Conservation (phyloP, 345 rosid genomes). For the Lepidium didymum region DNA sequence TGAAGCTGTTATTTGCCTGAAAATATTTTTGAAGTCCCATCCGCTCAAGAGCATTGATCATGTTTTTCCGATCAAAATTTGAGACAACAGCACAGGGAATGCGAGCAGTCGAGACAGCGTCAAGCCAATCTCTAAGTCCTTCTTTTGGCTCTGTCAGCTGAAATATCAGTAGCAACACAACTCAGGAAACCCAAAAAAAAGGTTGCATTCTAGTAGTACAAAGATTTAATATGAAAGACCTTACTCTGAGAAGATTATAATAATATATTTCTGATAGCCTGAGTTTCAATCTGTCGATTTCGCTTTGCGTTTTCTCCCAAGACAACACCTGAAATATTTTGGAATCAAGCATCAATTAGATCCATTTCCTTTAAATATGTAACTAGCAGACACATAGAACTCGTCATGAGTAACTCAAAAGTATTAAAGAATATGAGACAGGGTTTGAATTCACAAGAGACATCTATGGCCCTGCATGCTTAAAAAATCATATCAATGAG, state of each 20-base stretch:
- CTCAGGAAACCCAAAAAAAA: not conserved
- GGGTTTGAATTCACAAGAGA: not conserved
- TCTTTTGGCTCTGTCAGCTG: conserved; percentile 68
- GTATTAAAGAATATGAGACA: not conserved
- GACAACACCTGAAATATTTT: conserved; percentile 51
- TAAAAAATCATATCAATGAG: not conserved
- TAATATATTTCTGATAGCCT: conserved; percentile 64
- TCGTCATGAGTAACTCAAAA: not conserved
- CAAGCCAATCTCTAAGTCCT: conserved; percentile 86
- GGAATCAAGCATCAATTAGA: not conserved
- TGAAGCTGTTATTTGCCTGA: conserved; percentile 44
- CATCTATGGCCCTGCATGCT: not conserved
- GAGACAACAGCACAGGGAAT: conserved; percentile 97
- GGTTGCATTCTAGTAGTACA: not conserved
- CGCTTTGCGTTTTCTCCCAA: conserved; percentile 58
- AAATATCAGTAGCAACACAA: not conserved
- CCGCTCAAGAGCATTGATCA: conserved; percentile 61
- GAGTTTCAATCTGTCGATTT: conserved; percentile 51
- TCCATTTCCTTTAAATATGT: not conserved
- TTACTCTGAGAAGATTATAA: conserved; percentile 58
- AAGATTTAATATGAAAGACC: conserved; percentile 17
- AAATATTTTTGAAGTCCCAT: conserved; percentile 80
- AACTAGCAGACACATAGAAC: not conserved
- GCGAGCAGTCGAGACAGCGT: conserved; percentile 65
- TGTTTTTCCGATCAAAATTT: conserved; percentile 68